phyloP scores from a whole-genome alignment of 495 filamentous ascomycete genomes.

The Oidiodendron maius region DNA sequence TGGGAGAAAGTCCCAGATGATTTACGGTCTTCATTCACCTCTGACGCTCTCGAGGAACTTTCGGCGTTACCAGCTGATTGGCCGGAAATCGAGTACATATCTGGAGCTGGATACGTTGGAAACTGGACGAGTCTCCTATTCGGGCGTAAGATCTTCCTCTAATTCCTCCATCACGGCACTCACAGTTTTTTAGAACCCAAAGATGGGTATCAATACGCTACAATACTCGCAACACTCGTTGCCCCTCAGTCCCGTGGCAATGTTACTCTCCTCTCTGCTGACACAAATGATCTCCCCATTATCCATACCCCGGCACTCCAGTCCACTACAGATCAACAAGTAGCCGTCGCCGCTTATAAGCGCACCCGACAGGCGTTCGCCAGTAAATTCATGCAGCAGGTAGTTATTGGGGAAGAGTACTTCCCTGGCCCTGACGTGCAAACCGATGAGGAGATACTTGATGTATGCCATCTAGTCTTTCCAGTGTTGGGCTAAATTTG shows the following conservation, averaged over 20 bases:
- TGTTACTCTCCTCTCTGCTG: background rate
- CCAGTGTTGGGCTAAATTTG: too few species aligned
- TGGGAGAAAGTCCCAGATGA: background rate
- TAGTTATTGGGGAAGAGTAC: background rate
- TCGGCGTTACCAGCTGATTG: too few species aligned
- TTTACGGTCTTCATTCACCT: background rate
- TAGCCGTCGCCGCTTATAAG: background rate
- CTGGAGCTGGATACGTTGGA: too few species aligned
- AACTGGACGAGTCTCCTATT: background rate
- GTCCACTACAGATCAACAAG: background rate
- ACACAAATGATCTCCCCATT: background rate
- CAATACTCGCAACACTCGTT: background rate
- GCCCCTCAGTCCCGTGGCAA: background rate
- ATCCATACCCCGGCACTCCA: background rate
- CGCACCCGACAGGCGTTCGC: background rate
- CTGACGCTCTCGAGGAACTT: background rate
- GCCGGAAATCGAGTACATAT: too few species aligned
- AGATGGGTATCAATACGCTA: constrained; percentile 18
- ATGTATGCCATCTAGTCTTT: too few species aligned
- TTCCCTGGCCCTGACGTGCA: background rate
- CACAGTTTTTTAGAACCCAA: constrained; percentile 24
- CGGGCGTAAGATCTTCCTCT: background rate
- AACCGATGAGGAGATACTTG: background rate
- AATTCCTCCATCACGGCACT: background rate
- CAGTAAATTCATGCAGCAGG: background rate